Conservation (phyloP, 2,329 filamentous ascomycete genomes). For the Monosporascus cannonballus region DNA sequence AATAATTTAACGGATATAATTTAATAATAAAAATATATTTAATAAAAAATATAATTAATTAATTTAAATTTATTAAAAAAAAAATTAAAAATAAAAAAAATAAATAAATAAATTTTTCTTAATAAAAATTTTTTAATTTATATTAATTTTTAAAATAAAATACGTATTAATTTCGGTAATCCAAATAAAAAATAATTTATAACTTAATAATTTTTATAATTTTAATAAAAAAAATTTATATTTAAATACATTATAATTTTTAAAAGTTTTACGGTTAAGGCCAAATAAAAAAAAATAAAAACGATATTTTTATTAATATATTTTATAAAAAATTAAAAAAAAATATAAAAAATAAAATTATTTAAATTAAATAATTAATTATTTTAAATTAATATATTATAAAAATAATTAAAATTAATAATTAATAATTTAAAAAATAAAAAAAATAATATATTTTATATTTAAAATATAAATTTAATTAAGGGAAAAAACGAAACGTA, state of each 20-base stretch:
- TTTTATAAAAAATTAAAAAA: too few relatives aligned
- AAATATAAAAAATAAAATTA: too few relatives aligned
- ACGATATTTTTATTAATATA: not conserved
- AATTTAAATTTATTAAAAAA: not conserved
- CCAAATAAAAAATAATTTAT: not conserved
- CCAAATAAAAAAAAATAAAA: too few relatives aligned
- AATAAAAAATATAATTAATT: not conserved
- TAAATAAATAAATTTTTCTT: not conserved
- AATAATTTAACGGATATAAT: not conserved
- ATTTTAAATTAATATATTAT: not conserved
- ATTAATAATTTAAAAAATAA: not conserved
- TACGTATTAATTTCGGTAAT: too few relatives aligned
- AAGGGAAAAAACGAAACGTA: too few relatives aligned
- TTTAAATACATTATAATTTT: not conserved
- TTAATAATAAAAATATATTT: not conserved
- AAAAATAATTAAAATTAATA: not conserved
- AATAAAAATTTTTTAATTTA: not conserved
- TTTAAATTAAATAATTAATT: not conserved
- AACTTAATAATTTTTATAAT: not conserved
- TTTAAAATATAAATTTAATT: too few relatives aligned
- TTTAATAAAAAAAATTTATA: not conserved
- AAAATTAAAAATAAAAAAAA: not conserved
- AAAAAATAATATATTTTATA: too few relatives aligned
- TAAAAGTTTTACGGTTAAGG: too few relatives aligned
- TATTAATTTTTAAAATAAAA: not conserved